Conservation (phyloP, 495 filamentous ascomycete genomes). For the Podospora conica region DNA sequence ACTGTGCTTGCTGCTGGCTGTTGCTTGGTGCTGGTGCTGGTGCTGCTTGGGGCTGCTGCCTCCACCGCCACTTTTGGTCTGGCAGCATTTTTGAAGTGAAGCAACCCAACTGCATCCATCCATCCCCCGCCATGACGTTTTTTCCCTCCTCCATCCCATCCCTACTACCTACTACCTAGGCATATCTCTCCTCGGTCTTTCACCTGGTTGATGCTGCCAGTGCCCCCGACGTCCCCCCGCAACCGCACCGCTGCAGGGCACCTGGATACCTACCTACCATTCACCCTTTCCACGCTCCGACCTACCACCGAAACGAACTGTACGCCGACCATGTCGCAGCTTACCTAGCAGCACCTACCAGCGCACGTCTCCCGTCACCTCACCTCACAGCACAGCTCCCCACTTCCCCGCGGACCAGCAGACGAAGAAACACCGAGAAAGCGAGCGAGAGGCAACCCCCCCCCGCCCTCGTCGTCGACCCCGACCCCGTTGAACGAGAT, state of each 20-base stretch:
- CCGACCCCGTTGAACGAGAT: background rate
- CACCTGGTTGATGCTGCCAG: background rate
- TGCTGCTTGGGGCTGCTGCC: constrained; percentile 3
- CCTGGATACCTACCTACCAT: background rate
- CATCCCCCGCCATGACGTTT: constrained; percentile 19
- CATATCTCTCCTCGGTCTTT: background rate
- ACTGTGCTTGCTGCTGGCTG: background rate
- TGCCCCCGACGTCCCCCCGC: background rate
- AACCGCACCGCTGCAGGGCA: background rate
- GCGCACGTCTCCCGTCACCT: background rate
- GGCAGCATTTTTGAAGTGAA: constrained; percentile 7
- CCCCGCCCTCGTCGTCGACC: too few relatives aligned
- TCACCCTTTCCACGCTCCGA: background rate
- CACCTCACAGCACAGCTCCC: background rate
- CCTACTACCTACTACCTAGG: background rate
- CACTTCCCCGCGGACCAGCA: background rate
- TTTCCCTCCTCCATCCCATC: constrained; percentile 12
- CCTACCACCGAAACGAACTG: background rate
- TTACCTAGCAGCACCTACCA: background rate
- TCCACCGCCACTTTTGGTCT: constrained; percentile 10
- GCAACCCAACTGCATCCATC: constrained; percentile 2
- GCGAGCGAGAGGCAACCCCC: background rate
- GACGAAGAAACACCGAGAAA: constrained; percentile 1
- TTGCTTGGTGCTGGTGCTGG: too few relatives aligned
- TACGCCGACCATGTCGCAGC: background rate